Evolutionary conservation across 176 grass and related monocot species (phyloP), one percentile per base, ranked within the genome.

Genomic region (Musa acuminata): DNA sequence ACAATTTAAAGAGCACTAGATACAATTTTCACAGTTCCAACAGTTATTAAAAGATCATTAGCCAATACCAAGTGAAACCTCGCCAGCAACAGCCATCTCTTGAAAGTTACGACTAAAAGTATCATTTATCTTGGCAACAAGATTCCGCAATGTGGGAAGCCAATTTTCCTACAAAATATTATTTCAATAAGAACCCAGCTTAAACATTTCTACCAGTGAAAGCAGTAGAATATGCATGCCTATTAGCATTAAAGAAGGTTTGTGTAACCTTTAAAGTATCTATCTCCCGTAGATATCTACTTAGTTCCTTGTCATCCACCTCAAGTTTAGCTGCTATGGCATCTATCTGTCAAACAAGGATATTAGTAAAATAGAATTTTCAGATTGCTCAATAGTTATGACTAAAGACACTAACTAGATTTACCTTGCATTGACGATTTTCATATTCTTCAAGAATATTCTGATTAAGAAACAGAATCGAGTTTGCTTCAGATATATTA

Each of bases 71-170:
- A 98, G 77, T 69, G 87, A 93, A 82, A 98, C 87, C 88, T 98
- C 94, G 81, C 94, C 94, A 80, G 94, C 90, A 85, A 98, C 87
- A 77, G 94, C 94, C 94, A 98, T 98, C 79, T 98, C 94, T 91
- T 93, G 94, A 82, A 98, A 98, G 78, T 98, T 98, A 71, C 11
- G 83, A 81, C 90, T 85, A 72, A 93, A 98, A 21, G 87, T 98
- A 27, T 85, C 86, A 59, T 93, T 98, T 91, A 93, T 98, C 88
- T 84, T 93, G 66, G 84, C 76, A 76, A 98, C 87, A 76, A 98
- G 90, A 76, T 65, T 70, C 49, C 82, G 84, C 81, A 98, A 80
- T 60, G 85, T 91, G 48, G 85, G 94, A 77, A 98, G 85, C 94
- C 94, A 98, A 80, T 85, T 98, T 71, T 80, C 86, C 94, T 98